Evolutionary conservation across 345 rosid genomes (phyloP).

Genomic region (Mercurialis annua): DNA sequence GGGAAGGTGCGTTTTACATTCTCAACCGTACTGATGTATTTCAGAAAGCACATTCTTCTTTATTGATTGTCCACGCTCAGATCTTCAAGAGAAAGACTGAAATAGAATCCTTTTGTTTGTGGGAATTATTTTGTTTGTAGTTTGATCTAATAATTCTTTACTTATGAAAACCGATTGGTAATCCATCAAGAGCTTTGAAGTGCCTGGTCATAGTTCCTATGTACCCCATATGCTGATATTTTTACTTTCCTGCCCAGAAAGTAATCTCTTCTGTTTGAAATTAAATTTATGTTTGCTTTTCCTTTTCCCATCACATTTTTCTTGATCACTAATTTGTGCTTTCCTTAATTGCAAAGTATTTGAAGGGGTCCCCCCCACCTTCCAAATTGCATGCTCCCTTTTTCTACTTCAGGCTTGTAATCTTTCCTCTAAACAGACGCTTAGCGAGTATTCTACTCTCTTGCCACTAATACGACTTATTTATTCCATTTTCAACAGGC

Average conservation of each 20-base stretch:
- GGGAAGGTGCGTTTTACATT: slow-evolving; percentile 64
- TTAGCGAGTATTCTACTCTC: not conserved
- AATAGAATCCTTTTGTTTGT: not conserved
- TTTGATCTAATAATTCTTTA: not conserved
- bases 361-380: not conserved
- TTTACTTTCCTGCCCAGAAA: too few species aligned
- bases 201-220: not conserved
- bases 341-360: not conserved
- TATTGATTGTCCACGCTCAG: not conserved
- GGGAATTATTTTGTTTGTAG: not conserved
- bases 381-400: not conserved
- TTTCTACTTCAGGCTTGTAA: not conserved
- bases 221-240: not conserved
- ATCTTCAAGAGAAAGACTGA: not conserved
- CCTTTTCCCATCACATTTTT: not conserved
- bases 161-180: not conserved
- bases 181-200: not conserved
- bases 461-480: slow-evolving; percentile 8
- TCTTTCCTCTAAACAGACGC: not conserved
- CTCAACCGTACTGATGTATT: not conserved
- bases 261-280: not conserved
- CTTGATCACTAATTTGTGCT: not conserved
- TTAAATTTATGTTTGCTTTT: not conserved
- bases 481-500: slow-evolving; percentile 52
- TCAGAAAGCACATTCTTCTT: not conserved